Percentiles rank a stretch among this genome's conserved stretches.
phyloP scores from a whole-genome alignment of 257 asterid species.

The Marsdenia floribunda region DNA sequence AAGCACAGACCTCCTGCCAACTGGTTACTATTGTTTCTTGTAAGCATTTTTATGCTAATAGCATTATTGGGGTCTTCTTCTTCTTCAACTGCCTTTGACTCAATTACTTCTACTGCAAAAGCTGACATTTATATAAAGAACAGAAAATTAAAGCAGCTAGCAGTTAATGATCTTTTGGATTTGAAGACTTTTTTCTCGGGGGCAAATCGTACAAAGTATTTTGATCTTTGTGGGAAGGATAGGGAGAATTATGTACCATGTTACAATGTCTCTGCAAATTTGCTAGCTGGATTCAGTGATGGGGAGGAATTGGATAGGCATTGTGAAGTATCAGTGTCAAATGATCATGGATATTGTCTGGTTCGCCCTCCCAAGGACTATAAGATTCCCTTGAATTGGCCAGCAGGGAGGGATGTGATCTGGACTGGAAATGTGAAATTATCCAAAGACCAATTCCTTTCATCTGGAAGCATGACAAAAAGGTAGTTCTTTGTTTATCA shows the following conservation, averaged over 20 bases:
- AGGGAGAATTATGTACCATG: slow-evolving; percentile 88
- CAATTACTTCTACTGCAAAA: slow-evolving; percentile 43
- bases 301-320: slow-evolving; percentile 94
- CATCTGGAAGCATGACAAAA: slow-evolving; percentile 99
- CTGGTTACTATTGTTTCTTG: slow-evolving; percentile 67
- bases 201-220: slow-evolving; percentile 44
- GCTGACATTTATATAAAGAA: slow-evolving; percentile 49
- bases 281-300: slow-evolving; percentile 64
- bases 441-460: slow-evolving; percentile 92
- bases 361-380: slow-evolving; percentile 94
- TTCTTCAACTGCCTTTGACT: slow-evolving; percentile 46
- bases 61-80: slow-evolving; percentile 55
- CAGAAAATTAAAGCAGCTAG: slow-evolving; percentile 73
- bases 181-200: slow-evolving; percentile 48
- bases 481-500: slow-evolving; percentile 42
- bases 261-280: slow-evolving; percentile 77
- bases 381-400: slow-evolving; percentile 92
- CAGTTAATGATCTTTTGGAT: slow-evolving; percentile 61
- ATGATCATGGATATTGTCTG: slow-evolving; percentile 55
- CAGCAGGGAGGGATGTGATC: slow-evolving; percentile 82
- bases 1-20: slow-evolving; percentile 73
- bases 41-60: slow-evolving; percentile 53
- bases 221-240: slow-evolving; percentile 80
- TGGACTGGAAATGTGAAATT: slow-evolving; percentile 94
- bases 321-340: slow-evolving; percentile 63